These are phyloP conservation scores for Angomonas ambiguus DNA, from an alignment of 208 protist species.

Conservation along the genomic window DNA sequence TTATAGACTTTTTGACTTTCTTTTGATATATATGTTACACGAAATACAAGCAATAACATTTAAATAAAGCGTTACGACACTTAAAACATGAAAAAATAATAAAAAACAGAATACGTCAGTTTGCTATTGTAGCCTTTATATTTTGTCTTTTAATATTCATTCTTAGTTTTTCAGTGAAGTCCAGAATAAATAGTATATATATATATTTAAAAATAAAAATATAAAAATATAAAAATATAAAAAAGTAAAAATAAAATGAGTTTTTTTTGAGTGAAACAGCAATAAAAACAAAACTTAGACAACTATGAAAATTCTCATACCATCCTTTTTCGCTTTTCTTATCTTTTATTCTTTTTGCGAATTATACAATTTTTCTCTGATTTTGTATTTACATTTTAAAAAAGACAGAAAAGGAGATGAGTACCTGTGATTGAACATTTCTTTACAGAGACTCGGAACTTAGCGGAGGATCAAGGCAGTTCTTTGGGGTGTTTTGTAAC, in stretches of 20 bases:
- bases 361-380: background rate
- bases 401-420: too few species aligned
- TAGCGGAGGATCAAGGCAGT: background rate
- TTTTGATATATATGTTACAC: background rate
- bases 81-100: constrained; percentile 8
- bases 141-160: background rate
- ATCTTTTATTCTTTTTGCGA: background rate
- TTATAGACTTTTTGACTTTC: background rate
- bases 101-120: too few species aligned
- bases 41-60: background rate
- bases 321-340: background rate
- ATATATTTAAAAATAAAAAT: constrained; percentile 9
- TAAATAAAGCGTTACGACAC: constrained; percentile 1
- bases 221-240: background rate
- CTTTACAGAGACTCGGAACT: background rate
- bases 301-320: background rate
- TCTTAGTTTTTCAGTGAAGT: too few species aligned
- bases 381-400: too few species aligned
- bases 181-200: too few species aligned
- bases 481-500: background rate
- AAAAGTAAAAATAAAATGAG: constrained; percentile 7
- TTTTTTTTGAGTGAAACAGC: background rate
- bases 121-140: background rate
- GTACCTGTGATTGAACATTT: too few species aligned
- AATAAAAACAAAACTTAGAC: background rate